A percentile compares a stretch with the other conserved stretches of the same genome.
Conservation (phyloP, 345 rosid species). For the Hypericum androsaemum region DNA sequence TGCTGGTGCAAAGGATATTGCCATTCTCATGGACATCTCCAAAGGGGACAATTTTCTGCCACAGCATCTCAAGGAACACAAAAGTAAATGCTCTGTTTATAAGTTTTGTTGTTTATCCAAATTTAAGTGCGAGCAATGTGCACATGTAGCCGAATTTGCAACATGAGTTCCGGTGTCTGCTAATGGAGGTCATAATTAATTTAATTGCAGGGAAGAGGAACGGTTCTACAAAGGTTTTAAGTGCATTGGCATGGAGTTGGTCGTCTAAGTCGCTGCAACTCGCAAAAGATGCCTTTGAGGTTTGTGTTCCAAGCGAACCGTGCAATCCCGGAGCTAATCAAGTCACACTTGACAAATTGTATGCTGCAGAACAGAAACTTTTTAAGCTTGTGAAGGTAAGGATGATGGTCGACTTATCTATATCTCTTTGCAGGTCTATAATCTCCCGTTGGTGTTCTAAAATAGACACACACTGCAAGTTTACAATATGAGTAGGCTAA, state of each 20-base stretch:
- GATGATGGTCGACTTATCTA: slow-evolving; percentile 13
- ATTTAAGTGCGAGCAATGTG: too few relatives aligned
- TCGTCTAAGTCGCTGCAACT: slow-evolving; percentile 65
- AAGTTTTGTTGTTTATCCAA: too few relatives aligned
- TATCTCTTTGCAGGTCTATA: neutral
- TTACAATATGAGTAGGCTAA: too few relatives aligned
- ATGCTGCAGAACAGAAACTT: slow-evolving; percentile 67
- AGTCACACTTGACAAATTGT: slow-evolving; percentile 63
- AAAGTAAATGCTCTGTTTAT: slow-evolving; percentile 32
- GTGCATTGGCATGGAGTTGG: slow-evolving; percentile 89
- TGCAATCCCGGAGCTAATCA: slow-evolving; percentile 86
- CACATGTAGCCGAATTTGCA: too few relatives aligned
- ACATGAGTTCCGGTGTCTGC: too few relatives aligned
- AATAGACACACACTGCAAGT: too few relatives aligned
- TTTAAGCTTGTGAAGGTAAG: slow-evolving; percentile 70
- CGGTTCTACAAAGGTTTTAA: slow-evolving; percentile 77
- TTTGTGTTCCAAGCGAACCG: slow-evolving; percentile 40
- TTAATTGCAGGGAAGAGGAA: slow-evolving; percentile 58
- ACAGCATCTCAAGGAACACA: slow-evolving; percentile 44
- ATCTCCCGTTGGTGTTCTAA: too few relatives aligned
- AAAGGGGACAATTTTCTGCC: slow-evolving; percentile 38
- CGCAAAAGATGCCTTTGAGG: slow-evolving; percentile 30
- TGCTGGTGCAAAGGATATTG: slow-evolving; percentile 58
- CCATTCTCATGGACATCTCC: slow-evolving; percentile 55
- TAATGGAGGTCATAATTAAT: slow-evolving; percentile 11